Conservation (phyloP, 2,329 filamentous ascomycete genomes). For the Epichloe uncinata region DNA sequence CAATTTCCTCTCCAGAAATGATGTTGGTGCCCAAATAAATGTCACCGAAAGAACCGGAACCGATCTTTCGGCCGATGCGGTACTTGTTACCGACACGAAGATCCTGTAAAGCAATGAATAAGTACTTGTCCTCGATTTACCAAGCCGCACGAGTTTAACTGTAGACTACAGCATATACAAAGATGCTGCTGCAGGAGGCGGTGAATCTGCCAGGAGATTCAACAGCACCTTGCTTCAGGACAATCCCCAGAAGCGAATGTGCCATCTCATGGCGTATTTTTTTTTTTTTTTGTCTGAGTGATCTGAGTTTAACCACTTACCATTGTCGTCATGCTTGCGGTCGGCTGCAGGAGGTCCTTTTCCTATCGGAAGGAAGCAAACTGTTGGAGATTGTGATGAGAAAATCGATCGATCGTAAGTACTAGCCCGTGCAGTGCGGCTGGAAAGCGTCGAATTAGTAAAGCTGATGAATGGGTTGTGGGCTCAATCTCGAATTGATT, state of each 20-base stretch:
- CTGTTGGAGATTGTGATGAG: neutral
- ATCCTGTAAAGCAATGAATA: constrained; percentile 46
- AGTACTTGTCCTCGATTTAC: neutral
- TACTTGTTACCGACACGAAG: constrained; percentile 99
- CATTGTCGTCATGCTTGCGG: constrained; percentile 37
- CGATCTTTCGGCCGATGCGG: constrained; percentile 98
- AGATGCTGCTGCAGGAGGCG: no score
- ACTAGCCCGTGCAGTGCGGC: neutral
- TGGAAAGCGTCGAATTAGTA: neutral
- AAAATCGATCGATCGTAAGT: neutral
- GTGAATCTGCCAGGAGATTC: no score
- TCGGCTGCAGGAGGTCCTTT: constrained; percentile 11
- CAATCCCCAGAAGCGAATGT: no score
- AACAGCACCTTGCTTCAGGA: no score
- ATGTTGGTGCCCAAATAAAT: constrained; percentile 99
- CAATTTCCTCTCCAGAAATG: constrained; percentile 98
- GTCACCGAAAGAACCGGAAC: constrained; percentile 92
- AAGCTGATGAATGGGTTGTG: neutral
- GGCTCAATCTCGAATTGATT: neutral
- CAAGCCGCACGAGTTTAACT: no score
- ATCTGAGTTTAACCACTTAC: constrained; percentile 21
- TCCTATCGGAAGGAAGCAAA: constrained; percentile 10
- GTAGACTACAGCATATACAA: no score
- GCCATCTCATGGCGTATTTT: no score
- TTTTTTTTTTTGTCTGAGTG: neutral